phyloP scores from a whole-genome alignment of 768 basidiomycete genomes.

The Sporobolomyces phaffii region DNA sequence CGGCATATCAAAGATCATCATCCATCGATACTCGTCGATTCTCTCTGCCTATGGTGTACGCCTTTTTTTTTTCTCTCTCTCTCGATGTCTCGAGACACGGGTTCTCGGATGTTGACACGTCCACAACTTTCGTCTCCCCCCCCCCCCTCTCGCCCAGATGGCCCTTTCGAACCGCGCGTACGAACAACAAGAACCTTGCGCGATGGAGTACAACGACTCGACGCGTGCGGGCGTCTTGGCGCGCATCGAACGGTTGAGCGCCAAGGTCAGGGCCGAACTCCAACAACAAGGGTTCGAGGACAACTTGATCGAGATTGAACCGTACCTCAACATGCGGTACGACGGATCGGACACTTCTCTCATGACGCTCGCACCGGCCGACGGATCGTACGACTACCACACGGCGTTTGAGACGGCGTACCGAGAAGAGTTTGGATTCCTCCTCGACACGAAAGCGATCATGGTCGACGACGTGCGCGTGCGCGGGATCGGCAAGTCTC shows the following conservation, averaged over 20 bases:
- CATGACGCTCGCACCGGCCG: constrained; percentile 59
- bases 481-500: constrained; percentile 84
- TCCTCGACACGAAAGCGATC: constrained; percentile 73
- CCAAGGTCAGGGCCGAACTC: constrained; percentile 63
- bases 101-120: not conserved
- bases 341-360: constrained; percentile 88
- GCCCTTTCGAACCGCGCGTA: constrained; percentile 55
- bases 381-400: constrained; percentile 62
- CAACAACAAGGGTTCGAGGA: constrained; percentile 71
- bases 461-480: constrained; percentile 86
- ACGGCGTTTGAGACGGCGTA: constrained; percentile 72
- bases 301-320: constrained; percentile 65
- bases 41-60: constrained; percentile 73
- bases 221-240: constrained; percentile 56
- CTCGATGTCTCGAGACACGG: not conserved
- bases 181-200: constrained; percentile 84
- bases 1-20: constrained; percentile 78
- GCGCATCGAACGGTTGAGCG: constrained; percentile 65
- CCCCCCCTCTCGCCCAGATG: too few species aligned
- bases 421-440: constrained; percentile 73
- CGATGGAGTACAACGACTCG: constrained; percentile 64
- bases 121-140: not conserved
- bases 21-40: constrained; percentile 87
- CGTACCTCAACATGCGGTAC: constrained; percentile 53
- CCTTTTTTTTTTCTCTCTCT: not conserved